Base-by-base conservation (phyloP, 306 rosid species). In the Acmispon strigosus region DNA sequence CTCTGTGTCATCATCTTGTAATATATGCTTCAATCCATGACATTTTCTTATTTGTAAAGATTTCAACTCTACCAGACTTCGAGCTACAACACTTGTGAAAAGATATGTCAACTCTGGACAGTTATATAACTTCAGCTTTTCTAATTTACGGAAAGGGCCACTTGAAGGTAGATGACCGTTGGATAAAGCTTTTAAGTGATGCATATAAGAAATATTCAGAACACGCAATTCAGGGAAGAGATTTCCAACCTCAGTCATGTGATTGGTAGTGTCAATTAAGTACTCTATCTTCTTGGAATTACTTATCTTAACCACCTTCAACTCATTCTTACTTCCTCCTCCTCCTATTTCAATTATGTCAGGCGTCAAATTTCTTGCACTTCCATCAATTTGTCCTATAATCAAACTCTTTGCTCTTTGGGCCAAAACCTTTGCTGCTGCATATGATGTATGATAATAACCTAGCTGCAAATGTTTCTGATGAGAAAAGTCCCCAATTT, bases 111-210 rank as follows among this genome's bases (percentile, higher is more conserved):
- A 2, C 10, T 10, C 4, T 13, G 39, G 41, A 17, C 82, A 78
- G 0, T 3, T 0, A 0, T 0, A 0, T n/a, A 72, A 3, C 15
- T 4, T 0, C 5, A 66, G 6, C 0, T 17, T 9, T 49, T 55
- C 13, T 10, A 75, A 44, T 55, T 54, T 75, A 51, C 29, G 41
- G 47, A 65, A 66, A 65, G 2, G 27, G 32, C 60, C 16, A 16
- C 2, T 8, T 5, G 42, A 41, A 53, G 41, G 49, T 5, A 53
- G 2, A 14, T 2, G 39, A n/a, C 67, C 73, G 19, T 5, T 42
- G 29, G 2, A 44, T 19, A 75, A 66, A n/a, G 73, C 50, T 44
- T 4, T 16, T 3, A 75, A 18, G n/a, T 52, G 6, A n/a, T n/a
- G n/a, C n/a, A n/a, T n/a, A 10, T n/a, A n/a, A n/a, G n/a, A n/a